Evolutionary conservation across 192 early-diverging fungal genomes (phyloP).

Genomic region (Oehlia diaphana): DNA sequence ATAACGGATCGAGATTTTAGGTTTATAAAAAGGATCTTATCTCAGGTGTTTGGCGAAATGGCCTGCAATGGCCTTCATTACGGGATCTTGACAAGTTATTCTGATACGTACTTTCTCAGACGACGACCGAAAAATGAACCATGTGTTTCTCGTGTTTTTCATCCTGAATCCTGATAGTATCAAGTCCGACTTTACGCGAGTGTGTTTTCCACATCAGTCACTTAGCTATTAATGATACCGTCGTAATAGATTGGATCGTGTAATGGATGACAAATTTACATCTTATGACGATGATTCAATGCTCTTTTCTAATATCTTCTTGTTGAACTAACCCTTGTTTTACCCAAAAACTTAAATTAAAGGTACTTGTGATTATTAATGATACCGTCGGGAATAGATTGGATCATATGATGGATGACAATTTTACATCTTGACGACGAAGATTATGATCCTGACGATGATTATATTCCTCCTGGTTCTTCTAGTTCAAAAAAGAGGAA

Average conservation of each 20-base stretch:
- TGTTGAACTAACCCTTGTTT: too few species aligned
- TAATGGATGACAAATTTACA: too few species aligned
- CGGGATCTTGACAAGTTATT: conserved; percentile 9
- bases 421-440: too few species aligned
- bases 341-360: too few species aligned
- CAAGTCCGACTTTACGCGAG: conserved; percentile 20
- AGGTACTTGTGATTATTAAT: too few species aligned
- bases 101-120: conserved; percentile 12
- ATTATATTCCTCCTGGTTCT: background rate
- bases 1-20: conserved; percentile 8
- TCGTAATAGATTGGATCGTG: too few species aligned
- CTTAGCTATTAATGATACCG: too few species aligned
- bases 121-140: background rate
- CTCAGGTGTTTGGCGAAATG: conserved; percentile 7
- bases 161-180: background rate
- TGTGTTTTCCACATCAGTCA: conserved; percentile 1
- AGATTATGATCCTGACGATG: background rate
- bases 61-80: background rate
- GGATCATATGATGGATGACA: too few species aligned
- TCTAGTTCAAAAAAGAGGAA: too few species aligned
- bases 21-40: conserved; percentile 8
- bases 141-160: conserved; percentile 19
- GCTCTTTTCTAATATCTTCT: too few species aligned
- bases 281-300: too few species aligned
- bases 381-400: too few species aligned